phyloP scores from a whole-genome alignment of 352 stramenopile genomes.

The Pythium periplocum region DNA sequence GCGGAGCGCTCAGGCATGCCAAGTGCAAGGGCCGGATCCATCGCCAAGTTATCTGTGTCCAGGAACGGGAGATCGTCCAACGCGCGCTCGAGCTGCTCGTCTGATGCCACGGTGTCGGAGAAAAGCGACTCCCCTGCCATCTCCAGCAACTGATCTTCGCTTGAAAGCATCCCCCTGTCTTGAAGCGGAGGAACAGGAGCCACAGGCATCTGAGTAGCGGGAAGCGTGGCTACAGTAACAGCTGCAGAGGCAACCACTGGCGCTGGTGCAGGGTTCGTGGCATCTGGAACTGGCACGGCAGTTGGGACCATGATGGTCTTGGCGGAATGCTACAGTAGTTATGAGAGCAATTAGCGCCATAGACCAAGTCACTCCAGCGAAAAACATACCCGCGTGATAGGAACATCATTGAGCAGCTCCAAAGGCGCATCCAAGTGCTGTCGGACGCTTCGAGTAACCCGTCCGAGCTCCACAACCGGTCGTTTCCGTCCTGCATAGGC shows the following conservation, averaged over 20 bases:
- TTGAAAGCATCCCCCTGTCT: background rate
- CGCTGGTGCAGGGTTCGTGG: background rate
- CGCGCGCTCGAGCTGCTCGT: constrained; percentile 67
- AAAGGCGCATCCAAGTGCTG: constrained; percentile 71
- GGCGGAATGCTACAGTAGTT: too few species aligned
- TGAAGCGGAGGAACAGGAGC: too few species aligned
- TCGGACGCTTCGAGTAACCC: constrained; percentile 75
- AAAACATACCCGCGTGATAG: constrained; percentile 32
- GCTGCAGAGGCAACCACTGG: background rate
- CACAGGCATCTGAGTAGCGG: background rate
- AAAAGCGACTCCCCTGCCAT: constrained; percentile 23
- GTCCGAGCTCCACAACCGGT: constrained; percentile 40
- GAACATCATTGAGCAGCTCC: constrained; percentile 63
- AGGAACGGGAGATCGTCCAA: constrained; percentile 72
- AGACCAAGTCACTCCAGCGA: background rate
- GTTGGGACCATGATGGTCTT: background rate
- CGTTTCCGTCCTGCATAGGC: constrained; percentile 48
- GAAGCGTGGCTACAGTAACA: constrained; percentile 4
- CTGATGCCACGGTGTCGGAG: constrained; percentile 33
- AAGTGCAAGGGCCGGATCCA: constrained; percentile 16
- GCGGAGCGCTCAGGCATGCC: background rate
- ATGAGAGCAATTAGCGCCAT: too few species aligned
- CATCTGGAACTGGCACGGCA: background rate
- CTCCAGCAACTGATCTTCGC: constrained; percentile 18
- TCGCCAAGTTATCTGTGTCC: constrained; percentile 55